phyloP scores from a whole-genome alignment of 768 basidiomycete genomes.

The Tulasnella sp. region DNA sequence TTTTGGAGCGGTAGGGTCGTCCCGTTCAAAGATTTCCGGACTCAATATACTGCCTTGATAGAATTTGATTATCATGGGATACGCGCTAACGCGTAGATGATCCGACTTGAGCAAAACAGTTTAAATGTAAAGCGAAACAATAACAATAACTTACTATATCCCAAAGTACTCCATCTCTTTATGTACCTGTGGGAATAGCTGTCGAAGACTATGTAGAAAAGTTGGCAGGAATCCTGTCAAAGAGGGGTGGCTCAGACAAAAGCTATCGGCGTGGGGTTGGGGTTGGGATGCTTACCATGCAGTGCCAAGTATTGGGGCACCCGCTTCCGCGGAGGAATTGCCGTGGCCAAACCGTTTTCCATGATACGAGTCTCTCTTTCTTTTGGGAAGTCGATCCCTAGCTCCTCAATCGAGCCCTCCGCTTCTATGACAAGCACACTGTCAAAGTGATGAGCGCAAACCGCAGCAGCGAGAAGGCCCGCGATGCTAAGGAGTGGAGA shows the following conservation, averaged over 20 bases:
- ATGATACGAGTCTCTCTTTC: background rate
- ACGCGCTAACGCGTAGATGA: no score
- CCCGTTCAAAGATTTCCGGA: background rate
- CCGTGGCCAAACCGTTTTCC: no score
- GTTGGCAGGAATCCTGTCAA: no score
- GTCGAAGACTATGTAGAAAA: no score
- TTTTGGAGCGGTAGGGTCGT: background rate
- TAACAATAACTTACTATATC: no score
- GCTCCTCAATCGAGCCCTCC: background rate
- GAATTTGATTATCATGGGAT: no score
- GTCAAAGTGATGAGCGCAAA: slow-evolving; percentile 12
- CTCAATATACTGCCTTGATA: background rate
- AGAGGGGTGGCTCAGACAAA: no score
- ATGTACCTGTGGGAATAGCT: slow-evolving; percentile 22
- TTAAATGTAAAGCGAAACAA: no score
- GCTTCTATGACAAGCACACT: slow-evolving; percentile 4
- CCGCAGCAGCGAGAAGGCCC: slow-evolving; percentile 5
- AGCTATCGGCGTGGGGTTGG: no score
- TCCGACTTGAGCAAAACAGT: background rate
- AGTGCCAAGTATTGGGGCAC: no score
- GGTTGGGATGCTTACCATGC: no score
- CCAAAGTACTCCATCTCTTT: slow-evolving; percentile 9
- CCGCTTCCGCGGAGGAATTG: no score
- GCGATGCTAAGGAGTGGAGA: background rate
- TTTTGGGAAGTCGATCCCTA: background rate